Conservation (phyloP, 768 basidiomycete genomes). For the Pulveroboletus sp. region DNA sequence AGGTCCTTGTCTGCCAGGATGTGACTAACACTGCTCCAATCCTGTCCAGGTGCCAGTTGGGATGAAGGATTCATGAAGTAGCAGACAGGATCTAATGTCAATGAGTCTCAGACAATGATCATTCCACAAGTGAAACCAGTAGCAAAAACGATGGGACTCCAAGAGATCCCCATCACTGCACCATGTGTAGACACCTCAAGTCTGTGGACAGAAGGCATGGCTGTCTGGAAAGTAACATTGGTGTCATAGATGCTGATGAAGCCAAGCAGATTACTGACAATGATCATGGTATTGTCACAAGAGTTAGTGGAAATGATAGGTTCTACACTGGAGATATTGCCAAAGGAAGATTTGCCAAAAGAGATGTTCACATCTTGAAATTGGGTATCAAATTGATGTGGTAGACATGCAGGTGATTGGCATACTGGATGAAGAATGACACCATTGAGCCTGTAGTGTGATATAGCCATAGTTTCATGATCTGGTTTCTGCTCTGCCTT, state of each 20-base stretch:
- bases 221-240: constrained; percentile 19
- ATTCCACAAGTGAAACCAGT: constrained; percentile 64
- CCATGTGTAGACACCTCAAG: constrained; percentile 62
- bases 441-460: constrained; percentile 4
- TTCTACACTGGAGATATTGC: constrained; percentile 45
- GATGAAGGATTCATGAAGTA: constrained; percentile 49
- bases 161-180: too few relatives aligned
- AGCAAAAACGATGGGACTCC: constrained; percentile 53
- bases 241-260: constrained; percentile 61
- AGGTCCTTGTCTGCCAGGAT: constrained; percentile 54
- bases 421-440: constrained; percentile 48
- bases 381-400: constrained; percentile 39
- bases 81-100: too few relatives aligned
- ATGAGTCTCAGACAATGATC: constrained; percentile 59
- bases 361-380: constrained; percentile 30
- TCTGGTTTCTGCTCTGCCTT: constrained; percentile 6
- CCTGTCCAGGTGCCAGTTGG: constrained; percentile 31
- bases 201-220: constrained; percentile 37
- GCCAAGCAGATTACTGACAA: constrained; percentile 64
- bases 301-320: constrained; percentile 42
- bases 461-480: constrained; percentile 19
- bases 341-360: constrained; percentile 53
- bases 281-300: too few relatives aligned
- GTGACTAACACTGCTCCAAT: constrained; percentile 46
- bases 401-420: constrained; percentile 49